Evolutionary conservation across 1,139 yeast species (phyloP).

Genomic region (Keqinozyma sinolaborantium): DNA sequence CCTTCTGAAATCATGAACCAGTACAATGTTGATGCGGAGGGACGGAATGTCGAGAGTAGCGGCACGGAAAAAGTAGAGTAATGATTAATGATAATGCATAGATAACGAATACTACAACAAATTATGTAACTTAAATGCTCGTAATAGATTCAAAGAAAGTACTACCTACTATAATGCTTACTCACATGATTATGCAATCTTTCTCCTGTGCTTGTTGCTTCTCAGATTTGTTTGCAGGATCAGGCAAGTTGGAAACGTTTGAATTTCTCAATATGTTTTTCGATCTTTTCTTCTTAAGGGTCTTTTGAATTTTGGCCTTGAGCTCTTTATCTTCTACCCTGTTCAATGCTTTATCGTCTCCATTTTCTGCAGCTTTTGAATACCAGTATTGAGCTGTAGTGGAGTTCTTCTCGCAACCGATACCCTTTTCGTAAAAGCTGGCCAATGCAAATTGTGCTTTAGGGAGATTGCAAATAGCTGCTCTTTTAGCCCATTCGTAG

Average conservation of each 20-base stretch:
- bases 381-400: slow-evolving; percentile 73
- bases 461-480: slow-evolving; percentile 70
- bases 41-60: slow-evolving; percentile 21
- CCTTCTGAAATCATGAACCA: slow-evolving; percentile 1
- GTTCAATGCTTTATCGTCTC: slow-evolving; percentile 61
- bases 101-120: slow-evolving; percentile 1
- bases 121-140: slow-evolving; percentile 3
- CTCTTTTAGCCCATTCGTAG: slow-evolving; percentile 89
- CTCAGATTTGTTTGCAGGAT: slow-evolving; percentile 2
- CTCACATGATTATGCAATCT: slow-evolving; percentile 41
- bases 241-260: neutral
- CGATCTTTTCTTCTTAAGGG: slow-evolving; percentile 20
- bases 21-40: slow-evolving; percentile 10
- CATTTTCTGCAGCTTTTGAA: slow-evolving; percentile 66
- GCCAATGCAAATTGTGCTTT: slow-evolving; percentile 90
- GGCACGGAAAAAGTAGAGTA: slow-evolving; percentile 27
- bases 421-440: slow-evolving; percentile 80
- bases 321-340: slow-evolving; percentile 32
- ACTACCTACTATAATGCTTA: slow-evolving; percentile 1
- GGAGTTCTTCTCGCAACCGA: slow-evolving; percentile 68
- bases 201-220: slow-evolving; percentile 31
- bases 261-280: neutral
- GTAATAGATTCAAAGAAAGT: neutral
- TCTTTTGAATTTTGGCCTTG: slow-evolving; percentile 27
- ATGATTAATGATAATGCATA: neutral